Percentiles rank a stretch among this genome's conserved stretches.
Evolutionary conservation across 306 rosid species (phyloP).

Genomic region (Begonia loranthoides): DNA sequence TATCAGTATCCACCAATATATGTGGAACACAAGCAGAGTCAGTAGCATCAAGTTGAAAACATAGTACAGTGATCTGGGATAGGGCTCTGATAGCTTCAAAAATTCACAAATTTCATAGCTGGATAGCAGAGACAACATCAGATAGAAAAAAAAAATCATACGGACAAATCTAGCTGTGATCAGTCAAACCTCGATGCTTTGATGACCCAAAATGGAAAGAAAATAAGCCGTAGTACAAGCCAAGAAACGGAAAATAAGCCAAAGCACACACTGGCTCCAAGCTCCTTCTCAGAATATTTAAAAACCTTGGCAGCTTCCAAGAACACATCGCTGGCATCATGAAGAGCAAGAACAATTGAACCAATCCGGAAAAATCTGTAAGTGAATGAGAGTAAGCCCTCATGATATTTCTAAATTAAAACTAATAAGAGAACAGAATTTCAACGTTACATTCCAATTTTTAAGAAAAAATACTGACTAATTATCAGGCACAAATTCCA

Average conservation of each 20-base stretch:
- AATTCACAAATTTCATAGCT: slow-evolving; percentile 37
- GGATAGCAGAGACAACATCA: slow-evolving; percentile 29
- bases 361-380: slow-evolving; percentile 88
- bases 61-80: slow-evolving; percentile 42
- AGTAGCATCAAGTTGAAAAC: slow-evolving; percentile 67
- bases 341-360: slow-evolving; percentile 70
- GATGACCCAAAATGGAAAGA: slow-evolving; percentile 84
- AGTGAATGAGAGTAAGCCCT: slow-evolving; percentile 1
- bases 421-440: background rate
- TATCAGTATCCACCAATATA: slow-evolving; percentile 99
- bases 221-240: slow-evolving; percentile 70
- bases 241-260: slow-evolving; percentile 78
- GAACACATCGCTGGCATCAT: slow-evolving; percentile 89
- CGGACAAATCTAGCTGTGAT: slow-evolving; percentile 3
- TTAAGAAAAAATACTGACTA: background rate
- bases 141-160: slow-evolving; percentile 10
- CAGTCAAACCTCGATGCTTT: slow-evolving; percentile 58
- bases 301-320: slow-evolving; percentile 97
- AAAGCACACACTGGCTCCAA: slow-evolving; percentile 74
- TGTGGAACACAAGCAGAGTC: slow-evolving; percentile 79
- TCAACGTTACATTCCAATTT: background rate
- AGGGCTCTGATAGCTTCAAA: slow-evolving; percentile 36
- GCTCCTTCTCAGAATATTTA: slow-evolving; percentile 83
- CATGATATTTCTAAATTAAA: background rate
- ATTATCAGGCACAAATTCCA: background rate